Conservation (phyloP, 2,329 filamentous ascomycete genomes). For the Chaetothyriales sp. region DNA sequence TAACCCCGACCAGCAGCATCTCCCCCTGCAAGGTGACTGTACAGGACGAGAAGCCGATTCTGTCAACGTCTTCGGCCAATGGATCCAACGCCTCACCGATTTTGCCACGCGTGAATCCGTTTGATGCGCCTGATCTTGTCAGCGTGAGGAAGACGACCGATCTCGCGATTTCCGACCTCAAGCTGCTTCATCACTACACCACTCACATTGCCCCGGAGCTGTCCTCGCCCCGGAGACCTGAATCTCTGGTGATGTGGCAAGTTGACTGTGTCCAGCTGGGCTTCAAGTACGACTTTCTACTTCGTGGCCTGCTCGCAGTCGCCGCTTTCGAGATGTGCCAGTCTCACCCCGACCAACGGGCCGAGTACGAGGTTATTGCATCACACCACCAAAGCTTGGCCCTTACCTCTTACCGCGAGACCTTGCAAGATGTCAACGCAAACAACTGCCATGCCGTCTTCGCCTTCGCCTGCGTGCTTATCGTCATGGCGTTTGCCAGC, state of each 20-base stretch:
- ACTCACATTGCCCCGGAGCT: slow-evolving; percentile 24
- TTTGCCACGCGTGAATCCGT: slow-evolving; percentile 9
- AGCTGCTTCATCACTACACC: slow-evolving; percentile 26
- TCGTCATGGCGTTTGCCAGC: slow-evolving; percentile 25
- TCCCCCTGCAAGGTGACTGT: slow-evolving; percentile 4
- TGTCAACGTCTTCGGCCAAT: slow-evolving; percentile 3
- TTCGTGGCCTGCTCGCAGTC: slow-evolving; percentile 30
- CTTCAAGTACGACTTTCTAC: slow-evolving; percentile 29
- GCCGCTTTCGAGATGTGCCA: slow-evolving; percentile 21
- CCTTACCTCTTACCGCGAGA: slow-evolving; percentile 22
- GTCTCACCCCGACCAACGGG: slow-evolving; percentile 22
- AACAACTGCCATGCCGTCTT: slow-evolving; percentile 30
- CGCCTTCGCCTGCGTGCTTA: slow-evolving; percentile 26
- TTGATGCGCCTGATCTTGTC: slow-evolving; percentile 13
- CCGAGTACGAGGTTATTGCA: slow-evolving; percentile 23
- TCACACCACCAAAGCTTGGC: slow-evolving; percentile 25
- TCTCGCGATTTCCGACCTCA: slow-evolving; percentile 23
- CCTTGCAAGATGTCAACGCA: slow-evolving; percentile 24
- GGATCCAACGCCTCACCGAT: slow-evolving; percentile 4
- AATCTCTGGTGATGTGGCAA: slow-evolving; percentile 22
- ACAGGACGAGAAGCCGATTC: slow-evolving; percentile 1
- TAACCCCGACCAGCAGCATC: slow-evolving; percentile 9
- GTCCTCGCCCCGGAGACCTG: slow-evolving; percentile 18
- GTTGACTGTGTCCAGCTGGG: slow-evolving; percentile 24
- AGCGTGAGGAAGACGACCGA: slow-evolving; percentile 16